Evolutionary conservation across 1,284 basidiomycete species (phyloP), one percentile per base, ranked within the genome.

Genomic region (Tilletia setariae): DNA sequence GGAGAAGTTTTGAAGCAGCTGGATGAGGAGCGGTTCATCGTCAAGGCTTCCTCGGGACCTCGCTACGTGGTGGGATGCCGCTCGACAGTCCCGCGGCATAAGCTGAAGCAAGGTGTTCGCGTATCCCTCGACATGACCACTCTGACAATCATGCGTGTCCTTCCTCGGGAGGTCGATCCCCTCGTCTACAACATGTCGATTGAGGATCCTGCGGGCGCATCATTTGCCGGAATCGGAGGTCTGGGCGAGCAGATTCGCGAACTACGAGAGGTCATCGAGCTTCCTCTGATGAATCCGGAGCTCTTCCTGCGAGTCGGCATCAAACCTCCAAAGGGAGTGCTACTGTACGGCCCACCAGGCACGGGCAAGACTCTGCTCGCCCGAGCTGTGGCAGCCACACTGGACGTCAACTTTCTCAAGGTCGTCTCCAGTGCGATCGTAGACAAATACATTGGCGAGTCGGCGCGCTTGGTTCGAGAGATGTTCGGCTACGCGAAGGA

Each of bases 51-150:
- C 0, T 95, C 93, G 19, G 96, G 96, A 1, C 96, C 96, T 19
- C 91, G 96, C 74, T 99, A 99, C 82, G 94, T 98, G 47, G 96
- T 99, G n/a, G 98, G 95, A 1, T 97, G 93, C 83, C 89, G 96
- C 66, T 93, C 94, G 11, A 90, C 92, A 9, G 87, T 97, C 62
- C 92, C 94, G n/a, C 90, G 90, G 64, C 87, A 88, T 62, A 98
- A 98, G 81, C 90, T 99, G 71, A 98, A 98, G 85, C 85, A 91
- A 32, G 93, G 93, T 66, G 93, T 93, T 11, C 91, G 96, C 74
- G 96, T 99, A 71, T 95, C 94, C 70, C 88, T 99, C 65, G 96
- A 99, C 84, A 98, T 98, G 96, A 99, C 96, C 1, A 98, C 96
- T 0, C 86, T 98, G 46, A 98, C 96, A 8, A 94, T 99, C 83